Conservation (phyloP, 2,329 filamentous ascomycete genomes). For the Sphaerulina musiva region DNA sequence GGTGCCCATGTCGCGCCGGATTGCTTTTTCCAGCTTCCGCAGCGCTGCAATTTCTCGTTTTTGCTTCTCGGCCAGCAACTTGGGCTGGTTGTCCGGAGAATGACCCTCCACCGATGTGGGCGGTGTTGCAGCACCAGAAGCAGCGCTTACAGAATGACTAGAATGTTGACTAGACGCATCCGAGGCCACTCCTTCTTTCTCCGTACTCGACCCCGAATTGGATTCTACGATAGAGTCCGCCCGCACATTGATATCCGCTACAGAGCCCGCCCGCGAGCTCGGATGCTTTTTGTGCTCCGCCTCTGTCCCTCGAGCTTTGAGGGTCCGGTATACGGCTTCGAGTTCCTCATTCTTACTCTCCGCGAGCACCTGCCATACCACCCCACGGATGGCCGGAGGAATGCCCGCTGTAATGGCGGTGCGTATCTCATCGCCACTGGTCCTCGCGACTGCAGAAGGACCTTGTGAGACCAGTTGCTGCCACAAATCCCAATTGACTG, state of each 20-base stretch:
- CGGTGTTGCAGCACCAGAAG: slow-evolving; percentile 39
- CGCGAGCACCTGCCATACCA: slow-evolving; percentile 95
- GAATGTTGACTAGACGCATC: slow-evolving; percentile 83
- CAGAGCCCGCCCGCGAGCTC: slow-evolving; percentile 17
- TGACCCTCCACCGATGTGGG: slow-evolving; percentile 26
- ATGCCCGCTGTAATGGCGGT: slow-evolving; percentile 88
- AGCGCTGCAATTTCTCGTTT: slow-evolving; percentile 68
- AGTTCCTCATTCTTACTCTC: slow-evolving; percentile 91
- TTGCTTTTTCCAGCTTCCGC: slow-evolving; percentile 81
- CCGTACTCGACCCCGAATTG: slow-evolving; percentile 41
- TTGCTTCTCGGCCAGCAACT: slow-evolving; percentile 61
- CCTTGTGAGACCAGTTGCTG: slow-evolving; percentile 93
- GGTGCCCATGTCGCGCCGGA: slow-evolving; percentile 82
- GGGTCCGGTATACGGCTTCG: slow-evolving; percentile 76
- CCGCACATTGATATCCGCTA: slow-evolving; percentile 13
- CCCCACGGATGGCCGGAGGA: slow-evolving; percentile 89
- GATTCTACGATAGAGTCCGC: slow-evolving; percentile 39
- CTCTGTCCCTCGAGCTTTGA: slow-evolving; percentile 72
- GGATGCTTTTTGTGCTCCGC: slow-evolving; percentile 48
- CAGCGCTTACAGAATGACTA: slow-evolving; percentile 59
- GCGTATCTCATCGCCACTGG: slow-evolving; percentile 83
- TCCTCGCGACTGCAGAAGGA: slow-evolving; percentile 76
- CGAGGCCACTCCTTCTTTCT: slow-evolving; percentile 62
- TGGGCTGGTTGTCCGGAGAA: slow-evolving; percentile 56
- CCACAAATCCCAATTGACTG: slow-evolving; percentile 99